These are phyloP conservation scores for Thermoascus crustaceus DNA, from an alignment of 2,329 filamentous ascomycete species.

Conservation along the genomic window DNA sequence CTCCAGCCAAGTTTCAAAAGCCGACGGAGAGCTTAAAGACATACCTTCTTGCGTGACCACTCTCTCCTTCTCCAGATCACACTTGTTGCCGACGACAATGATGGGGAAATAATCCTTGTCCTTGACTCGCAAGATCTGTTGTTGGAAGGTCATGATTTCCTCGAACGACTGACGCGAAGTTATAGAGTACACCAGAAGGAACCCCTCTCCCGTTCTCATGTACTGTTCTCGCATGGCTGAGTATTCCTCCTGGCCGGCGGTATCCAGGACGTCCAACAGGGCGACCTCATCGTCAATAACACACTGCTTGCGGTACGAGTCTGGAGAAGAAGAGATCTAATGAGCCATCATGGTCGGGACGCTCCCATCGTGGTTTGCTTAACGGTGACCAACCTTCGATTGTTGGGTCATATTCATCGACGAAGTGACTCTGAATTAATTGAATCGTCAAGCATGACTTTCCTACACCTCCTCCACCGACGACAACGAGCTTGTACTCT, in stretches of 20 bases:
- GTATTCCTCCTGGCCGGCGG: constrained; percentile 97
- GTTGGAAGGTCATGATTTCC: constrained; percentile 96
- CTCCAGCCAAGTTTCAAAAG: too few species aligned
- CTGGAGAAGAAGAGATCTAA: constrained; percentile 42
- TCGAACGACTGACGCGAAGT: constrained; percentile 95
- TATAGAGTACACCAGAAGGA: constrained; percentile 96
- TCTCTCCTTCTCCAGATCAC: constrained; percentile 88
- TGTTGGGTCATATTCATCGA: constrained; percentile 98
- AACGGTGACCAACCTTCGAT: too few species aligned
- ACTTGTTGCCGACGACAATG: constrained; percentile 98
- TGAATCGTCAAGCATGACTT: constrained; percentile 99
- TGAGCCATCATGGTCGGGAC: constrained; percentile 8
- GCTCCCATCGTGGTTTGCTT: too few species aligned
- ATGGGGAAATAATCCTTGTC: constrained; percentile 99
- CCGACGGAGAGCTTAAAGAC: constrained; percentile 27
- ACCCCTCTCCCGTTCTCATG: constrained; percentile 98
- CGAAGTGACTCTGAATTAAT: constrained; percentile 91
- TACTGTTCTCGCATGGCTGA: constrained; percentile 99
- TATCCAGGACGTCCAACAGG: constrained; percentile 94
- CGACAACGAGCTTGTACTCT: constrained; percentile 94
- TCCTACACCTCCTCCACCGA: constrained; percentile 95
- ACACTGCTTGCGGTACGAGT: constrained; percentile 99
- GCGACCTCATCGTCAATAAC: constrained; percentile 98
- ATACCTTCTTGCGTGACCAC: constrained; percentile 87
- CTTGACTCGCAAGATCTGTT: constrained; percentile 97